Base-by-base conservation (phyloP, 352 stramenopile species). In the Pythium monospermum region DNA sequence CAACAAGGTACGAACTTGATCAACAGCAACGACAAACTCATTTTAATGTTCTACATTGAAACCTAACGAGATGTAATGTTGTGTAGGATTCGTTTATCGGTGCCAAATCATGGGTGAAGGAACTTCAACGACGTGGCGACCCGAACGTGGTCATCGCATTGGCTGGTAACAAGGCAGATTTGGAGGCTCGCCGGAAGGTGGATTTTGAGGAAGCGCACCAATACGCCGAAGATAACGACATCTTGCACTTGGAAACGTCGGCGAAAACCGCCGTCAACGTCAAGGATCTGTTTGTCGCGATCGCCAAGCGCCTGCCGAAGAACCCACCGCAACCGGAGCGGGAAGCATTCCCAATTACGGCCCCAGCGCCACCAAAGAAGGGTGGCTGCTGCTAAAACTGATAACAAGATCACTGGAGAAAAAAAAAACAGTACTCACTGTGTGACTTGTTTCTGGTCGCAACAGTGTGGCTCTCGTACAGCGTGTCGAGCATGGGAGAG, bases 201-300 rank as follows among this genome's bases (percentile, higher is more conserved):
- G 85, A 97, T 58, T 97, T 96, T 53, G 83, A 96, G 58, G 96
- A 99, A 57, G 97, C 97, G 10, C 92, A 98, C 61, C 88, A 96
- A 60, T 99, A 99, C 61, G 96, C 97, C 12, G 84, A 97, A 61
- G 94, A 99, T 66, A 99, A 99, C 68, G 93, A 96, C 49, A 98
- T 99, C 67, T 75, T 99, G 16, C 97, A 99, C 80, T 95, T 99
- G 80, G 97, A 99, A 63, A 99, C 97, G 38, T 99, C 94, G 6
- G 97, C 97, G 33, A 99, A 99, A 82, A 99, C 97, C 48, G 92
- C 95, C 3, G 96, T 97, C 55, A 99, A 99, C 71, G 97, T 99
- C 28, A 98, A 98, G 68, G 85, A 98, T 40, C 76, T 99, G 36
- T 99, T 99, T 69, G 88, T 98, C 13, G 95, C 98, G 50, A 99